Evolutionary conservation across 495 filamentous ascomycete species (phyloP), one percentile per base, ranked within the genome.

Genomic region (Lasiosphaeris hirsuta): DNA sequence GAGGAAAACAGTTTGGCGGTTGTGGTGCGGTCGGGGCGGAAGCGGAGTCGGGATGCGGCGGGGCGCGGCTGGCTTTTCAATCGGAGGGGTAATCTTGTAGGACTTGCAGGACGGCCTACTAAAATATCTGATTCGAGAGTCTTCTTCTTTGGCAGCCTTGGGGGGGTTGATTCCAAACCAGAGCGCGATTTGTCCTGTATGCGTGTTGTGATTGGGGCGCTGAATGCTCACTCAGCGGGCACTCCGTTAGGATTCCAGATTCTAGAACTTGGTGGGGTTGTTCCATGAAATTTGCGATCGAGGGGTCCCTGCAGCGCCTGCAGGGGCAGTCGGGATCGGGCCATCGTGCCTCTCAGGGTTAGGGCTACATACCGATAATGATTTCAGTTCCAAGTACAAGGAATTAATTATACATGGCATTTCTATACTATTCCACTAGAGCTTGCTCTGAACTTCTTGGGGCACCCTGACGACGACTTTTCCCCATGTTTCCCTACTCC

Each of bases 391-490:
- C 23, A 30, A 2, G 23, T 38, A 58, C 3, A 41, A 48, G 5
- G 4, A 48, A 30, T n/a, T n/a, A n/a, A n/a, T n/a, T 30, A 30
- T 30, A 30, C 23, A 30, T 30, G 23, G 23, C 23, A 30, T 30
- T 30, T 30, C 23, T 30, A 30, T 5, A 30, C 5, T 30, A 5
- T 30, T 30, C 23, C 23, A 44, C 60, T 70, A 83, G 64, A 83
- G 38, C 57, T 72, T 80, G 58, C 73, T 87, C 67, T 74, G 77
- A 4, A 78, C 75, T 33, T 84, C 78, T 56, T 92, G 87, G n/a
- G 87, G 84, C 23, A 97, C 79, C 71, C 89, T 88, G 3, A 97
- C 88, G 1, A 97, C 90, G 1, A 97, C 93, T 81, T 97, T 97
- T 0, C 93, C 93, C 93, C 93, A 97, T 0, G 90, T 96, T 63